Evolutionary conservation across 768 basidiomycete species (phyloP).

Genomic region (Boletus eberwhitei): DNA sequence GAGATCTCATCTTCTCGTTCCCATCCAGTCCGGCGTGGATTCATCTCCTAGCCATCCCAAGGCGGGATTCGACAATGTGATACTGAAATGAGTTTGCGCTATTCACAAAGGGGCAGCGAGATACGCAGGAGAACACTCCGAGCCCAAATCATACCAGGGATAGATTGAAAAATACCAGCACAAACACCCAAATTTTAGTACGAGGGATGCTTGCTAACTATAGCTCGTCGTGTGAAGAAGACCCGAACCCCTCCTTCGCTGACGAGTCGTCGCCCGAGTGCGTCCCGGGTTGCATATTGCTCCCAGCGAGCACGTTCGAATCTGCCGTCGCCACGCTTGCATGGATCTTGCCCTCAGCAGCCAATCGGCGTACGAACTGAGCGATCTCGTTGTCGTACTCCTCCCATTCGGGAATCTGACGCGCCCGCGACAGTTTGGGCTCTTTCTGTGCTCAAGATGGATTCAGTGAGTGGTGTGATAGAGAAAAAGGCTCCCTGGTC

Average conservation of each 20-base stretch:
- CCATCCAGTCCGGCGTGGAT: too few species aligned
- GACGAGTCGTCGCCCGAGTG: not conserved
- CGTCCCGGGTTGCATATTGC: constrained; percentile 30
- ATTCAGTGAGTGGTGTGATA: constrained; percentile 1
- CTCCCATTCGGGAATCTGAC: constrained; percentile 98
- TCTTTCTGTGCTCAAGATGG: constrained; percentile 68
- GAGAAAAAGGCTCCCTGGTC: too few species aligned
- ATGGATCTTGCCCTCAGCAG: constrained; percentile 65
- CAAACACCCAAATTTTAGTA: not conserved
- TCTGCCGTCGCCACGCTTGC: constrained; percentile 67
- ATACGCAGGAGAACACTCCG: not conserved
- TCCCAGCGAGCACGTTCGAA: constrained; percentile 61
- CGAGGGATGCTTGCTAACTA: not conserved
- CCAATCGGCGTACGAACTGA: constrained; percentile 68
- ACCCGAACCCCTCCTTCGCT: not conserved
- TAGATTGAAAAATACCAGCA: not conserved
- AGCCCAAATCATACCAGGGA: not conserved
- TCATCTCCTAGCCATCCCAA: too few species aligned
- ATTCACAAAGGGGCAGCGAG: not conserved
- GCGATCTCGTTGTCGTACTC: constrained; percentile 91
- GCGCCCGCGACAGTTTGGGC: constrained; percentile 88
- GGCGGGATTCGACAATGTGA: too few species aligned
- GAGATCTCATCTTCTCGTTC: too few species aligned
- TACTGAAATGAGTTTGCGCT: too few species aligned
- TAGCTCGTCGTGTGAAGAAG: constrained; percentile 17